Base-by-base conservation (phyloP, 2,329 filamentous ascomycete species). In the Mycosphaerella sp. region DNA sequence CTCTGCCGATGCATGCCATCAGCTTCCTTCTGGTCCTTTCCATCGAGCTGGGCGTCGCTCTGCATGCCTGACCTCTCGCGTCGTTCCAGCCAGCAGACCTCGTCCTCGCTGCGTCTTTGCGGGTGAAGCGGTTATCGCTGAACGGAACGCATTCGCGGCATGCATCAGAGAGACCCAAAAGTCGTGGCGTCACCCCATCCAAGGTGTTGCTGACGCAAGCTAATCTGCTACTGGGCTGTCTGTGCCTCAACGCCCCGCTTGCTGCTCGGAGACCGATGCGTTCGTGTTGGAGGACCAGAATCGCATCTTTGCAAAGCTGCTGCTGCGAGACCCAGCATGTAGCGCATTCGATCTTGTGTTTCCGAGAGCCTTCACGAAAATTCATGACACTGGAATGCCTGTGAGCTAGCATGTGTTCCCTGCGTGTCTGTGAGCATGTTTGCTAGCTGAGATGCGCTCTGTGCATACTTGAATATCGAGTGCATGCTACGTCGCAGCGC, bases 201-300 rank as follows among this genome's bases (percentile, higher is more conserved):
- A 53, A 53, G 53, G 45, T 51, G 46, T 46, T 39, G 53, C 56
- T 55, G 56, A 59, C 56, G 56, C 53, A 56, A 56, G 51, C 51
- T 45, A 54, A 52, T 44, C 50, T 54, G 47, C 51, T 51, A 45
- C 56, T 50, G 54, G 53, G 49, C 48, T 46, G 31, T 36, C 43
- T 49, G 26, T 29, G 26, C 26, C 29, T 51, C 45, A 41, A 45
- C 54, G 52, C 54, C 54, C 54, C 54, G 49, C 54, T 53, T 45
- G 45, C 40, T 23, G 34, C 48, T 45, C 44, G 40, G 40, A 48
- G 48, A 41, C n/a, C 29, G 39, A 39, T 21, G 36, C 41, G 41
- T n/a, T 43, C 41, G 21, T 45, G 12, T 7, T 29, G 38, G 29
- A 41, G 23, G 29, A 10, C 12, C n/a, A 38, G 10, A 38, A 4